These are phyloP conservation scores for Botryotinia calthae DNA, from an alignment of 2,329 filamentous ascomycete species.

Conservation along the genomic window DNA sequence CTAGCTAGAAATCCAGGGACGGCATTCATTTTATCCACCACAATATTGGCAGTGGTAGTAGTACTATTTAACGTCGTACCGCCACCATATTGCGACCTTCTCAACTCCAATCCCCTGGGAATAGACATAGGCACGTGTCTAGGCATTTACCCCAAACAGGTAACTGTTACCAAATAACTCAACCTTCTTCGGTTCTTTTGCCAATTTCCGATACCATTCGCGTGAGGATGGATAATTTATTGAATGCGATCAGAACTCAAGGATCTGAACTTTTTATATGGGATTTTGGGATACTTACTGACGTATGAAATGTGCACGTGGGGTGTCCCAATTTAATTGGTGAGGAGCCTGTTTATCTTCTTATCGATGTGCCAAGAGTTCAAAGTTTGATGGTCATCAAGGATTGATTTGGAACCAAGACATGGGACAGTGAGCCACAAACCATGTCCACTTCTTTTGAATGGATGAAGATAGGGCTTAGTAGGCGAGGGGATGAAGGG, in stretches of 20 bases:
- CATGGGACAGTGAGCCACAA: neutral
- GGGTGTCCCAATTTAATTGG: neutral
- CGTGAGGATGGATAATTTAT: neutral
- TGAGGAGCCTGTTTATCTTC: constrained; percentile 14
- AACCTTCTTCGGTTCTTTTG: neutral
- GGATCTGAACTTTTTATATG: constrained; percentile 12
- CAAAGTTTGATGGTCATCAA: neutral
- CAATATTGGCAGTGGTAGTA: constrained; percentile 25
- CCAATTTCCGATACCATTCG: constrained; percentile 4
- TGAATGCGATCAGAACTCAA: neutral
- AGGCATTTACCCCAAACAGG: constrained; percentile 1
- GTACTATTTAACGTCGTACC: constrained; percentile 38
- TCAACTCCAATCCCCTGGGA: constrained; percentile 13
- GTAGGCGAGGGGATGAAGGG: constrained; percentile 8
- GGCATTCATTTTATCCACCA: constrained; percentile 54
- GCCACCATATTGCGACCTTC: constrained; percentile 9
- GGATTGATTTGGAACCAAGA: neutral
- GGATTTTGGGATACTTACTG: neutral
- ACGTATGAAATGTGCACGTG: constrained; percentile 18
- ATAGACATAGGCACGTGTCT: constrained; percentile 18
- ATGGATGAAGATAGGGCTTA: constrained; percentile 15
- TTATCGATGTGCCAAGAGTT: constrained; percentile 19
- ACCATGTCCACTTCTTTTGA: neutral
- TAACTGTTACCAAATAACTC: constrained; percentile 3
- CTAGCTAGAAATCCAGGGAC: constrained; percentile 59